phyloP scores from a whole-genome alignment of 2,329 filamentous ascomycete species.

The Stachybotrys elegans region DNA sequence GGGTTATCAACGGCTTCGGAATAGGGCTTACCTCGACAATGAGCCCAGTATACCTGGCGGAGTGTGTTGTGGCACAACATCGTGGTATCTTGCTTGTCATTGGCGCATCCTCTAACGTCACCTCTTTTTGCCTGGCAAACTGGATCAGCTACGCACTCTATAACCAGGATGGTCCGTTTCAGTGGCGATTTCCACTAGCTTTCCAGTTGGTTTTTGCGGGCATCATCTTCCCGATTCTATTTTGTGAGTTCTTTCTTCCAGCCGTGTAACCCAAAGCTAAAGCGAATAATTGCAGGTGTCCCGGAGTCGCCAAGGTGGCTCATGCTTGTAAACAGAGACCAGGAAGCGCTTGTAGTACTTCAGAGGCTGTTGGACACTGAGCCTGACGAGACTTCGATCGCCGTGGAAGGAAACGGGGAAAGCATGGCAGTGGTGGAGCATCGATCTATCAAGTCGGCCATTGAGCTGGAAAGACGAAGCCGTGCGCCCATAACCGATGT shows the following conservation, averaged over 20 bases:
- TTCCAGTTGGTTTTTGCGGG: background rate
- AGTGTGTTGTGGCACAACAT: slow-evolving; percentile 25
- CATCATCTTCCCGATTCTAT: background rate
- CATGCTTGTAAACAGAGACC: background rate
- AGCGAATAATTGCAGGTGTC: background rate
- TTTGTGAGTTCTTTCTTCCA: background rate
- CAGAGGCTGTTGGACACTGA: background rate
- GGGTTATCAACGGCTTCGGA: slow-evolving; percentile 34
- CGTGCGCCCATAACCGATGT: slow-evolving; percentile 26
- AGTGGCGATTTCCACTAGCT: slow-evolving; percentile 10
- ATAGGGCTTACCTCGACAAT: slow-evolving; percentile 24
- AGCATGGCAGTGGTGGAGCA: slow-evolving; percentile 16
- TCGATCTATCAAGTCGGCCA: slow-evolving; percentile 28
- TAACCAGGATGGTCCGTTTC: slow-evolving; percentile 23
- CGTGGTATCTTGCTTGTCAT: slow-evolving; percentile 41
- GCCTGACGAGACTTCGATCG: background rate
- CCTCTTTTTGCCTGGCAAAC: slow-evolving; percentile 40
- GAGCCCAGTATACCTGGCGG: slow-evolving; percentile 27
- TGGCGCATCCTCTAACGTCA: slow-evolving; percentile 32
- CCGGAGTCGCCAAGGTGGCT: slow-evolving; percentile 2
- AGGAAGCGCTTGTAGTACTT: background rate
- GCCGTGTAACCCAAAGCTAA: background rate
- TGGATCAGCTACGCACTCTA: slow-evolving; percentile 42
- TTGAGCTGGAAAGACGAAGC: slow-evolving; percentile 28
- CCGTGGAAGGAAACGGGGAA: background rate